Evolutionary conservation across 208 protist species (phyloP), one percentile per base, ranked within the genome.

Genomic region (Leishmania martiniquensis): DNA sequence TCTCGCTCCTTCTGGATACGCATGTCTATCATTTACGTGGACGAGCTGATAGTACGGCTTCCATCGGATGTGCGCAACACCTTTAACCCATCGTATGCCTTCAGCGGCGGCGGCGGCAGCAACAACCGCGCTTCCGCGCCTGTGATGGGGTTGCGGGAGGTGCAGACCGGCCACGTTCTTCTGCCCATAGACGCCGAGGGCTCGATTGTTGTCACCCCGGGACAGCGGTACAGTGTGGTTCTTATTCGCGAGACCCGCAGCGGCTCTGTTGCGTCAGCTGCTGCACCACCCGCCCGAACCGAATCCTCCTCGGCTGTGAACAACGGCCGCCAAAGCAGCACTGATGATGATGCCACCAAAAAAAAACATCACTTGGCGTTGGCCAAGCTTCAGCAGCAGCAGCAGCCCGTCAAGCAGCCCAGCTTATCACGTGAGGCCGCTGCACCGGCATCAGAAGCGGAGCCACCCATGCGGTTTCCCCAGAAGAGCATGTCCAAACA

Each of bases 41-140:
- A 91, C 69, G 77, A 87, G 60, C 77, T 94, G 13, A 77, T 78
- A 5, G 83, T 96, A 25, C 85, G 87, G 13, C 90, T 96, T 10
- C 82, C 83, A 12, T 96, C 90, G 0, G 85, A 93, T 22, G 45
- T 74, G 20, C 80, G 83, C 67, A 96, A 93, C 65, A 77, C 80
- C 45, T 95, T 96, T 81, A 96, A 94, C 82, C 92, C 90, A 0
- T 78, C 65, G 44, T 89, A 85, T 76, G 88, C 90, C 9, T 96
- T 96, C 77, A 85, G 88, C n/a, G 75, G 77, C 29, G 57, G 71
- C 68, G 71, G 68, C 70, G 63, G 54, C 55, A 83, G 29, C 62
- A 78, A 68, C 49, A 67, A 65, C 63, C 62, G 67, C 32, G 12
- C 45, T 37, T 74, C 66, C 20, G 85, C 82, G 15, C 75, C 73